Conservation (phyloP, 352 stramenopile genomes). For the Globisporangium okanoganense region DNA sequence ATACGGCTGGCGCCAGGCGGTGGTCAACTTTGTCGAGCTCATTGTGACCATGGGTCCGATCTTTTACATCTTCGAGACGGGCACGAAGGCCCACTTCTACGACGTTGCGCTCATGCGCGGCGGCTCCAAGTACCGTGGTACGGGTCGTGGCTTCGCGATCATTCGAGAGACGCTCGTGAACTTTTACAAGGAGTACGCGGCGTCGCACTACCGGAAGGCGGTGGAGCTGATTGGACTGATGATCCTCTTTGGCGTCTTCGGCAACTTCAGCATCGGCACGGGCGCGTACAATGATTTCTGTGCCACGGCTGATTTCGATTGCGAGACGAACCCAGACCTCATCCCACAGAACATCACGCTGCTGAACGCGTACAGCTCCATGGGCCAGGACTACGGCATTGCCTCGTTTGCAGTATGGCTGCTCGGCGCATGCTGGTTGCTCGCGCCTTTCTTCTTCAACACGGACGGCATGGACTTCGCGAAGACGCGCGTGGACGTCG, state of each 20-base stretch:
- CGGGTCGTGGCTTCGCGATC: conserved; percentile 81
- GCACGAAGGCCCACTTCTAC: conserved; percentile 84
- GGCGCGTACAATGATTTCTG: conserved; percentile 56
- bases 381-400: conserved; percentile 84
- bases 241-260: conserved; percentile 76
- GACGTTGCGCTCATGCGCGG: conserved; percentile 84
- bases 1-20: conserved; percentile 76
- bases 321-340: conserved; percentile 38
- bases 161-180: conserved; percentile 82
- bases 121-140: conserved; percentile 84
- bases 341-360: conserved; percentile 72
- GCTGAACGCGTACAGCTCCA: conserved; percentile 73
- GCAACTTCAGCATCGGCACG: conserved; percentile 76
- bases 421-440: conserved; percentile 72
- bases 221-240: conserved; percentile 78
- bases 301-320: conserved; percentile 41
- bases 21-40: conserved; percentile 79
- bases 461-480: conserved; percentile 84
- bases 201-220: conserved; percentile 79
- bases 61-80: conserved; percentile 88
- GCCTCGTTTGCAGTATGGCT: conserved; percentile 88
- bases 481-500: conserved; percentile 83
- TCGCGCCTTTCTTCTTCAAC: conserved; percentile 87
- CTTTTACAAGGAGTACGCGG: conserved; percentile 85
- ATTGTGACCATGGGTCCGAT: conserved; percentile 78